Evolutionary conservation across 2,329 filamentous ascomycete genomes (phyloP).

Genomic region (Lachnellula hyalina): DNA sequence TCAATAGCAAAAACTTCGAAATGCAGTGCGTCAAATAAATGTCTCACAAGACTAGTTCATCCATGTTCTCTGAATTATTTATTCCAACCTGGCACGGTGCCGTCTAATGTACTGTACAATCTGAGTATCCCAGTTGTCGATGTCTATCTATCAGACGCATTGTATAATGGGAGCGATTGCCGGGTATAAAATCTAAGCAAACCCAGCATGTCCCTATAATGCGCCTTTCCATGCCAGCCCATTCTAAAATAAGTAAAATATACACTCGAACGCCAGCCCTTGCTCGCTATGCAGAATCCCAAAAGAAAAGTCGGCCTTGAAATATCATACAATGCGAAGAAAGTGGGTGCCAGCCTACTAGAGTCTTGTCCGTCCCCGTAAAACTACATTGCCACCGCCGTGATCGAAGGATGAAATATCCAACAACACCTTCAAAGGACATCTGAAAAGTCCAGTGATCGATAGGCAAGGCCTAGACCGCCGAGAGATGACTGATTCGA

Average conservation of each 20-base stretch:
- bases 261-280: not conserved
- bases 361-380: no score
- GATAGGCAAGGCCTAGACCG: no score
- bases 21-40: no score
- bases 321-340: no score
- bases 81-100: not conserved
- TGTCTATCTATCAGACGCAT: not conserved
- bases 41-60: no score
- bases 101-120: not conserved
- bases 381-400: no score
- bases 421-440: no score
- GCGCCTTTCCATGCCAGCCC: constrained; percentile 1
- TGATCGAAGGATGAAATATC: no score
- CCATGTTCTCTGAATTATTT: not conserved
- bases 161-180: not conserved
- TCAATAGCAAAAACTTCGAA: no score
- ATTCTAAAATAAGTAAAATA: not conserved
- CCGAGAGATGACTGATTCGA: no score
- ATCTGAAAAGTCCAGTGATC: no score
- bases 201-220: not conserved
- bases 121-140: not conserved
- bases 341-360: no score
- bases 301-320: not conserved
- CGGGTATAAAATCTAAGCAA: not conserved
- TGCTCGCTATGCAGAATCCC: not conserved